These are phyloP conservation scores for Tolypocladium amazonense DNA, from an alignment of 2,329 filamentous ascomycete genomes.

Conservation along the genomic window DNA sequence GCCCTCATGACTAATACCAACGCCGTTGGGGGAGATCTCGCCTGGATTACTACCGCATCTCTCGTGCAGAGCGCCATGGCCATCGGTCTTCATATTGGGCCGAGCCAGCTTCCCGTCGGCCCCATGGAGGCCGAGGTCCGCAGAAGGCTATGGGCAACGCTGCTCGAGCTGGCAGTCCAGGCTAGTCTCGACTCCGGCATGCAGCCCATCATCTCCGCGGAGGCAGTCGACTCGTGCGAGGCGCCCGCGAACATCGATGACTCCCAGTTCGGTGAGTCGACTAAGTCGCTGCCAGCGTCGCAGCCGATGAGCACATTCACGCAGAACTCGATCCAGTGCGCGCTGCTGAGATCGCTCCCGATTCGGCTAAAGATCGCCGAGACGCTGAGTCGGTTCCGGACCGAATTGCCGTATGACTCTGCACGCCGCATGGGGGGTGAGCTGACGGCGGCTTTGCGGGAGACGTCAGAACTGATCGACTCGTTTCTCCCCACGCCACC, in stretches of 20 bases:
- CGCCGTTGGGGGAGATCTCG: neutral
- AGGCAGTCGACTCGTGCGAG: neutral
- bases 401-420: neutral
- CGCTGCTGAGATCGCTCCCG: neutral
- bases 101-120: neutral
- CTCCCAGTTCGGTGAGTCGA: neutral
- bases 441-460: neutral
- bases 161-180: neutral
- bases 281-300: neutral
- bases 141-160: neutral
- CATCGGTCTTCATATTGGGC: neutral
- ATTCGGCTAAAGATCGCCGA: neutral
- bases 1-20: neutral
- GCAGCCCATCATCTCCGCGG: neutral
- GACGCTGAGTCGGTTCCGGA: neutral
- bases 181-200: neutral
- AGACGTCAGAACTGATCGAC: neutral
- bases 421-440: neutral
- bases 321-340: neutral
- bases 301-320: neutral
- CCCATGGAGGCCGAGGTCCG: neutral
- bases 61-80: neutral
- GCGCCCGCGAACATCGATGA: neutral
- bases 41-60: neutral
- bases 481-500: neutral